phyloP scores from a whole-genome alignment of 2,329 filamentous ascomycete species.

The Fusarium sterilihyphosum region DNA sequence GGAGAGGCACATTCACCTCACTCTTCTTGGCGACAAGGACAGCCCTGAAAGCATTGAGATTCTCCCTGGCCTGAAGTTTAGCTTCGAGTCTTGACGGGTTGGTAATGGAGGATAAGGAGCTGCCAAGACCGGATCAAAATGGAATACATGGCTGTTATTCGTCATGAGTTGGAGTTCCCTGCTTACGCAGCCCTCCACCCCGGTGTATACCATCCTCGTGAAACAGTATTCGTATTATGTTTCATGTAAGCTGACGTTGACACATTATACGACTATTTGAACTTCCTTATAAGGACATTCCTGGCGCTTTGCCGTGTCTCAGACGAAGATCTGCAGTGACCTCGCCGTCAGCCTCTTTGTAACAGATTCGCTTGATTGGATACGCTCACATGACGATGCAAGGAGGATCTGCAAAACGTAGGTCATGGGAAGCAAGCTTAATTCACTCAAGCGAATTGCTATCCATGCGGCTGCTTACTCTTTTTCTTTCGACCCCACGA shows the following conservation, averaged over 20 bases:
- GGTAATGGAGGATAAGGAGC: accelerated
- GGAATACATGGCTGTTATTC: not conserved
- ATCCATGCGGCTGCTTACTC: accelerated
- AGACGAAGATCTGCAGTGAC: not conserved
- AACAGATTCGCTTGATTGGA: not conserved
- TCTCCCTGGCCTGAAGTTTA: slow-evolving; percentile 7
- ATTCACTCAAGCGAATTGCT: not conserved
- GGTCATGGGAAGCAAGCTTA: not conserved
- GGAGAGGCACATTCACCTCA: not conserved
- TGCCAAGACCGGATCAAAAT: not conserved
- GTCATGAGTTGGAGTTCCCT: too few relatives aligned
- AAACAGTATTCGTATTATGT: not conserved
- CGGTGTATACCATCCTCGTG: not conserved
- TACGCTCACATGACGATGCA: not conserved
- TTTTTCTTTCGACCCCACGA: too few relatives aligned
- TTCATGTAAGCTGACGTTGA: slow-evolving; percentile 7
- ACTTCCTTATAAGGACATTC: not conserved
- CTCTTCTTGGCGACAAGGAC: not conserved
- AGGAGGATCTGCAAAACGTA: not conserved
- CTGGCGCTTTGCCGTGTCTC: not conserved
- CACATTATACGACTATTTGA: not conserved
- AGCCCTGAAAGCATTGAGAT: slow-evolving; percentile 9
- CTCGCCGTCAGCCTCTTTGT: not conserved
- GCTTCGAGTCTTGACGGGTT: not conserved
- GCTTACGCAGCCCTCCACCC: not conserved